These are phyloP conservation scores for Mycena belliarum DNA, from an alignment of 768 basidiomycete species.

Conservation along the genomic window DNA sequence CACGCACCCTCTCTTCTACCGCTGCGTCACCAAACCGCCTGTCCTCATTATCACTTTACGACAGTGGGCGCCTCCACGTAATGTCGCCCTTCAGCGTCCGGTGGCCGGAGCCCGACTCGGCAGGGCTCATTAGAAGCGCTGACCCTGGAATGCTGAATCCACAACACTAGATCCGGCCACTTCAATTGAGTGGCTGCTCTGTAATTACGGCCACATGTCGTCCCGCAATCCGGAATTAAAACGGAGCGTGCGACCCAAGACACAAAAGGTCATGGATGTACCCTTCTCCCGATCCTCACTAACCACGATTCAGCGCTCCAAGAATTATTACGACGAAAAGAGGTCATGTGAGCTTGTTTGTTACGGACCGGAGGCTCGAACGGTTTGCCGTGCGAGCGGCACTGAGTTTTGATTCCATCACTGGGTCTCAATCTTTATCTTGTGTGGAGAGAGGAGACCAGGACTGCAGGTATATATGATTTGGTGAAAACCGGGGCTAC, in stretches of 20 bases:
- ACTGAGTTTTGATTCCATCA: no score
- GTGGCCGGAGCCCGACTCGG: no score
- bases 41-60: no score
- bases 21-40: no score
- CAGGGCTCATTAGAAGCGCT: no score
- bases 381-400: slow-evolving; percentile 17
- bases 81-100: no score
- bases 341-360: slow-evolving; percentile 12
- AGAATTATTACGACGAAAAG: background rate
- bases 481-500: background rate
- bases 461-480: background rate
- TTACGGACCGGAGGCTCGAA: slow-evolving; percentile 2
- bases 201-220: slow-evolving; percentile 6
- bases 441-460: background rate
- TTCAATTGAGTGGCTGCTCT: slow-evolving; percentile 1
- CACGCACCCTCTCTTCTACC: no score
- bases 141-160: no score
- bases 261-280: slow-evolving; percentile 12
- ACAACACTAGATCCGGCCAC: background rate
- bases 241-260: slow-evolving; percentile 12
- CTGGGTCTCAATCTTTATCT: background rate
- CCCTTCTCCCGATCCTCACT: slow-evolving; percentile 11
- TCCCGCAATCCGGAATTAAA: slow-evolving; percentile 6
- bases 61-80: no score
- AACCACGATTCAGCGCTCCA: slow-evolving; percentile 4